phyloP scores from a whole-genome alignment of 495 filamentous ascomycete genomes.

The Daldinia decipiens region DNA sequence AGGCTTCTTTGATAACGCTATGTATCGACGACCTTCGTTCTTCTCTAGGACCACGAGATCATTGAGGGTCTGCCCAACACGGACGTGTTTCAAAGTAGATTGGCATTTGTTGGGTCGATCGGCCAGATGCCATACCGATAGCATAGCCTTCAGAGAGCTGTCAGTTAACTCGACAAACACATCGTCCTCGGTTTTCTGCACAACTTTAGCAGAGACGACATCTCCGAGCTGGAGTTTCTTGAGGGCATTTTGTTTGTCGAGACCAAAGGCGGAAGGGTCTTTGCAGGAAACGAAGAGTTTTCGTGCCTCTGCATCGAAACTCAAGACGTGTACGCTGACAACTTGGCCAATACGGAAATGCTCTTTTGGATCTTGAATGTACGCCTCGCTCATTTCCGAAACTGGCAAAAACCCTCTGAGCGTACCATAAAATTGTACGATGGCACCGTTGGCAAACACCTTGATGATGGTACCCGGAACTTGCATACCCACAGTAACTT shows the following conservation, averaged over 20 bases:
- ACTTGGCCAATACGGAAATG: slow-evolving; percentile 93
- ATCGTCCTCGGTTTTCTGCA: slow-evolving; percentile 84
- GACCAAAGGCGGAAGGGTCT: slow-evolving; percentile 78
- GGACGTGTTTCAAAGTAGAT: slow-evolving; percentile 78
- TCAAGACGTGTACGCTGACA: slow-evolving; percentile 83
- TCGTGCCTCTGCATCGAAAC: slow-evolving; percentile 73
- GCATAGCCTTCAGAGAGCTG: slow-evolving; percentile 74
- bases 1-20: slow-evolving; percentile 81
- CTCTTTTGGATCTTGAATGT: slow-evolving; percentile 84
- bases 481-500: slow-evolving; percentile 73
- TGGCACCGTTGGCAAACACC: slow-evolving; percentile 77
- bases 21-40: slow-evolving; percentile 73
- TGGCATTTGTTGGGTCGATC: slow-evolving; percentile 81
- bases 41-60: slow-evolving; percentile 89
- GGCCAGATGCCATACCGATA: slow-evolving; percentile 79
- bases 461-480: slow-evolving; percentile 87
- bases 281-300: slow-evolving; percentile 93
- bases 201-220: slow-evolving; percentile 78
- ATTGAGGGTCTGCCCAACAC: slow-evolving; percentile 79
- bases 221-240: slow-evolving; percentile 74
- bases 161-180: slow-evolving; percentile 78
- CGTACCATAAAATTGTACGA: slow-evolving; percentile 90
- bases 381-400: slow-evolving; percentile 97
- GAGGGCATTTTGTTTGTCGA: slow-evolving; percentile 78
- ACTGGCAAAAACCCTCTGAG: slow-evolving; percentile 88